Conservation (phyloP, 2,329 filamentous ascomycete genomes). For the Chrysoporthe deuterocubensis region DNA sequence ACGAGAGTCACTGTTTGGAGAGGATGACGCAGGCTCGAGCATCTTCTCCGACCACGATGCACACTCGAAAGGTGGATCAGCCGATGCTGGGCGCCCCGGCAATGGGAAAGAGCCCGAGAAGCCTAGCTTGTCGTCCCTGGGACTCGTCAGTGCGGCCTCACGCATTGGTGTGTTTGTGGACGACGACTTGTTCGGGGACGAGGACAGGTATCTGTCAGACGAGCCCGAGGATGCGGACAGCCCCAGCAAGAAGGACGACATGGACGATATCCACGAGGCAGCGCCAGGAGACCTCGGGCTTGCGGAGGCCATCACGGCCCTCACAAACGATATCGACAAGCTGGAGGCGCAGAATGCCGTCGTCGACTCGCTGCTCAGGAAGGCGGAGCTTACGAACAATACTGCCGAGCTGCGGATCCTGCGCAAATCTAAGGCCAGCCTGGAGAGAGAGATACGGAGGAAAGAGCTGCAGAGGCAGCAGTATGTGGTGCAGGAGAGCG, state of each 20-base stretch:
- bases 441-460: conserved; percentile 87
- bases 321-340: conserved; percentile 91
- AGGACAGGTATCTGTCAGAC: conserved; percentile 82
- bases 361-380: conserved; percentile 86
- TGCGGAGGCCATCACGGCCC: conserved; percentile 85
- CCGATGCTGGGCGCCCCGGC: conserved; percentile 37
- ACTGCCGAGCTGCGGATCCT: conserved; percentile 90
- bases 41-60: conserved; percentile 59
- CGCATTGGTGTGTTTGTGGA: conserved; percentile 92
- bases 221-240: conserved; percentile 76
- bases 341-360: conserved; percentile 86
- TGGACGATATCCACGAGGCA: conserved; percentile 89
- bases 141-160: conserved; percentile 84
- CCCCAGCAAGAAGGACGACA: conserved; percentile 59
- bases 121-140: conserved; percentile 88
- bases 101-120: conserved; percentile 63
- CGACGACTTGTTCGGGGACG: conserved; percentile 90
- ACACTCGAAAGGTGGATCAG: conserved; percentile 56
- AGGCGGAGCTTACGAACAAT: conserved; percentile 97
- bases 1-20: conserved; percentile 68
- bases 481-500: conserved; percentile 96
- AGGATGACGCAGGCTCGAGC: conserved; percentile 55
- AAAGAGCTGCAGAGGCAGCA: conserved; percentile 97
- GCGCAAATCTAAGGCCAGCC: conserved; percentile 89
- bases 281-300: conserved; percentile 92